Base-by-base conservation (phyloP, 768 basidiomycete species). In the Psilocybe tampanensis region DNA sequence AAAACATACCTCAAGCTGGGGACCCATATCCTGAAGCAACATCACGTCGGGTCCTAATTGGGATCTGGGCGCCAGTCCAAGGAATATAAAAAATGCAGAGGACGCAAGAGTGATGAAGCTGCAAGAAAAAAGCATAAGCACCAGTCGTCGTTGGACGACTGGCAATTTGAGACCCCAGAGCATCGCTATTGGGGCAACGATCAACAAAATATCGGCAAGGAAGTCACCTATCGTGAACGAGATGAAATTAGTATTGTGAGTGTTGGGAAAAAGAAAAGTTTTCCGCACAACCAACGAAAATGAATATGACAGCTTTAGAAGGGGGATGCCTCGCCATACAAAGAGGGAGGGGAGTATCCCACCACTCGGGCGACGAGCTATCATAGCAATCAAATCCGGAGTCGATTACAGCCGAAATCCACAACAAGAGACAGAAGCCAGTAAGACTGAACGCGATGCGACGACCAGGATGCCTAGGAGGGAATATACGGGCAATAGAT, bases 91-190 rank as follows among this genome's bases (percentile, higher is more conserved):
- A 21, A 66, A 48, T 22, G 68, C 44, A 18, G 59, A 55, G 21
- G 59, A 57, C 3, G 68, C 33, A 1, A 66, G 59, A 43, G 59
- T 64, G 15, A 67, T 33, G 21, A 64, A 23, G 22, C 64, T 68
- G 21, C 62, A 49, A 7, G 68, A 62, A 44, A 69, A 21, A 64
- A 29, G 57, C 19, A 57, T 43, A 0, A 66, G 52, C 23, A 72
- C 60, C 44, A 72, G 39, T 18, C 60, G 51, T 15, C 64, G 60
- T 36, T 69, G 60, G 18, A 23, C 39, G 21, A 45, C 48, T 1
- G 71, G 66, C 2, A 70, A 41, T 23, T 54, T 62, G 42, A 68
- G 44, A 17, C 52, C 54, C 64, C 67, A 66, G 8, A 72, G 54
- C 52, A 70, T 54, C 17, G 57, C 54, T 3, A 68, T 52, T 7